Percentiles rank a stretch among this genome's conserved stretches.
These are phyloP conservation scores for Hanseniaspora hatyaiensis DNA, from an alignment of 805 yeast genomes.

Conservation along the genomic window DNA sequence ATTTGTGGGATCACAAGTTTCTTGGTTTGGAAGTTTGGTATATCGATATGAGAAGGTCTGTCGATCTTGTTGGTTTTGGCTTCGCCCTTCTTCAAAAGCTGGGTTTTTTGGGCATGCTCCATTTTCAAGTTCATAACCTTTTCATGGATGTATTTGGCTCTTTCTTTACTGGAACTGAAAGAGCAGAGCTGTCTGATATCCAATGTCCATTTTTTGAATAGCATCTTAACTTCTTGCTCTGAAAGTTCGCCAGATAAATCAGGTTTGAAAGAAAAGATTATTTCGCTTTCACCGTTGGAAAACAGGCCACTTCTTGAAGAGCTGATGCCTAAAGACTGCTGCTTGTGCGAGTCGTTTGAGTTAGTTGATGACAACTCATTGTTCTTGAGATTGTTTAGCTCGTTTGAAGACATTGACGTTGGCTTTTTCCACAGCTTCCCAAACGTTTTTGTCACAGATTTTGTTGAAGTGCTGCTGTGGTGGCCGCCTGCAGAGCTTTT, in stretches of 20 bases:
- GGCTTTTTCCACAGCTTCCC: conserved; percentile 14
- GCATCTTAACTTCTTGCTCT: conserved; percentile 22
- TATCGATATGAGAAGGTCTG: conserved; percentile 14
- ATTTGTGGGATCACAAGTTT: background rate
- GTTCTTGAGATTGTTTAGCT: too few species aligned
- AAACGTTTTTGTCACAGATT: conserved; percentile 3
- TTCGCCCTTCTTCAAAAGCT: conserved; percentile 1
- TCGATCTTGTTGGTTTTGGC: background rate
- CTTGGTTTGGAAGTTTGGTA: background rate
- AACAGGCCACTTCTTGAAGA: background rate
- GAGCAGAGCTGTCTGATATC: conserved; percentile 44
- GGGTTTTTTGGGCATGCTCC: conserved; percentile 11
- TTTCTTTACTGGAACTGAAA: conserved; percentile 37
- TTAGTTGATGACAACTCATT: background rate
- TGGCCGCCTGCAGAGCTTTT: background rate
- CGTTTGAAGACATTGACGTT: background rate
- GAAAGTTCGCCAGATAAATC: conserved; percentile 34
- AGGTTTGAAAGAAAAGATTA: conserved; percentile 26
- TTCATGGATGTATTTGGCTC: conserved; percentile 39
- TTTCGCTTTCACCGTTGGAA: conserved; percentile 13
- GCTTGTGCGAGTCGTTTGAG: too few species aligned
- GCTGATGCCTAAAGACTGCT: background rate
- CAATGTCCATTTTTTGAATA: conserved; percentile 42
- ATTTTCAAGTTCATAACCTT: conserved; percentile 20
- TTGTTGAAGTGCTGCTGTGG: background rate